Evolutionary conservation across 2,329 filamentous ascomycete species (phyloP).

Genomic region (Fusarium keratoplasticum): DNA sequence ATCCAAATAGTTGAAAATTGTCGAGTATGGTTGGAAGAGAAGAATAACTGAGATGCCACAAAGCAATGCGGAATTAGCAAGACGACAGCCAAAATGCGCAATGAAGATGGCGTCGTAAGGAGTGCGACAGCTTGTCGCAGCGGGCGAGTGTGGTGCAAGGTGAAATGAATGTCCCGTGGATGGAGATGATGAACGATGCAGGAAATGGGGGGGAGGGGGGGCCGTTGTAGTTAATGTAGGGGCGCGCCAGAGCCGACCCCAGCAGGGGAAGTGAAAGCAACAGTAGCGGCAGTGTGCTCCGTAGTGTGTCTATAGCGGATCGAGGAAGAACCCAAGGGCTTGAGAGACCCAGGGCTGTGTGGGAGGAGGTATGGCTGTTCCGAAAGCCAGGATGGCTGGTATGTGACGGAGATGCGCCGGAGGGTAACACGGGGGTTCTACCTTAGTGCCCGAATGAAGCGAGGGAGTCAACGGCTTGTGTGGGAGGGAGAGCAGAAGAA

Average conservation of each 20-base stretch:
- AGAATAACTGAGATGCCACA: conserved; percentile 5
- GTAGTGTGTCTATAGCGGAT: conserved; percentile 19
- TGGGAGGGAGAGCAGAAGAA: conserved; percentile 17
- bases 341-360: conserved; percentile 27
- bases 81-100: conserved; percentile 16
- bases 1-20: conserved; percentile 8
- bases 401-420: conserved; percentile 32
- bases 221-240: conserved; percentile 41
- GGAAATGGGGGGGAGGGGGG: conserved; percentile 23
- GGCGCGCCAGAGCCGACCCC: conserved; percentile 22
- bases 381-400: conserved; percentile 27
- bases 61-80: conserved; percentile 27
- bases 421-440: conserved; percentile 23
- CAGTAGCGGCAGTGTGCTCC: conserved; percentile 30
- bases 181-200: conserved; percentile 15
- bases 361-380: conserved; percentile 29
- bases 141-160: conserved; percentile 40
- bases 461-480: conserved; percentile 30
- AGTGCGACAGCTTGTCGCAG: conserved; percentile 40
- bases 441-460: conserved; percentile 34
- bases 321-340: conserved; percentile 23
- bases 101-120: conserved; percentile 31
- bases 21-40: neutral
- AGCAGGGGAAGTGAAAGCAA: conserved; percentile 27
- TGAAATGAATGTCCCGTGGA: conserved; percentile 35